Evolutionary conservation across 441 rosid genomes (phyloP).

Genomic region (Erodium trifolium): DNA sequence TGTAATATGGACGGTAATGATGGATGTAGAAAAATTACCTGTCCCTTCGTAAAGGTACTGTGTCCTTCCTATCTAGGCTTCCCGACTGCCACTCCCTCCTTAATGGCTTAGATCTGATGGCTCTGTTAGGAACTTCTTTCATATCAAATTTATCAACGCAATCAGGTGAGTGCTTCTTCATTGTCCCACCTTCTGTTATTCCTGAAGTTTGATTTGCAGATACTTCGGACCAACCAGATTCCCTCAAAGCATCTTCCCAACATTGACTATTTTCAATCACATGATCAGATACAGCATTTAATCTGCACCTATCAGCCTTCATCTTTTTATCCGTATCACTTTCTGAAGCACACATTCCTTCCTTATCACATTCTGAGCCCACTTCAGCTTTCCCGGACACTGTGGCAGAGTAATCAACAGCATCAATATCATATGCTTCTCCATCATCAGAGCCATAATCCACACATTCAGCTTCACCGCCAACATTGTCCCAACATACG

Average conservation of each 20-base stretch:
- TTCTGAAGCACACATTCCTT: constrained; percentile 28
- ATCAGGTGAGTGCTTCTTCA: constrained; percentile 25
- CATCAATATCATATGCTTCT: constrained; percentile 10
- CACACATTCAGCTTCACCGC: constrained; percentile 32
- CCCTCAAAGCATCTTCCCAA: constrained; percentile 16
- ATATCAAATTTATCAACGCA: constrained; percentile 21
- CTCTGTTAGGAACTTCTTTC: constrained; percentile 23
- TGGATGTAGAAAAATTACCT: constrained; percentile 22
- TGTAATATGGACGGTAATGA: neutral
- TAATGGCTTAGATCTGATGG: constrained; percentile 24
- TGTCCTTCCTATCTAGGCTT: constrained; percentile 6
- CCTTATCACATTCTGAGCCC: constrained; percentile 26
- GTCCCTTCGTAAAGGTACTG: constrained; percentile 21
- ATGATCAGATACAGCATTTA: constrained; percentile 24
- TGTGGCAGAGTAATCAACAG: constrained; percentile 7
- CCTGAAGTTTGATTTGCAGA: constrained; percentile 17
- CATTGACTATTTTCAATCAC: constrained; percentile 16
- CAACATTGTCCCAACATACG: constrained; percentile 33
- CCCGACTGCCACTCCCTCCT: constrained; percentile 21
- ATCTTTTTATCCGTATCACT: constrained; percentile 31
- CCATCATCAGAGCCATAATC: constrained; percentile 35
- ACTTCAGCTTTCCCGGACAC: constrained; percentile 5
- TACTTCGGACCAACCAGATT: constrained; percentile 15
- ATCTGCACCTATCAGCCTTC: constrained; percentile 23
- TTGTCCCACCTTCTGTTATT: constrained; percentile 25